A percentile compares a stretch with the other conserved stretches of the same genome.
These are phyloP conservation scores for Apiospora sp. DNA, from an alignment of 2,329 filamentous ascomycete genomes.

Conservation along the genomic window DNA sequence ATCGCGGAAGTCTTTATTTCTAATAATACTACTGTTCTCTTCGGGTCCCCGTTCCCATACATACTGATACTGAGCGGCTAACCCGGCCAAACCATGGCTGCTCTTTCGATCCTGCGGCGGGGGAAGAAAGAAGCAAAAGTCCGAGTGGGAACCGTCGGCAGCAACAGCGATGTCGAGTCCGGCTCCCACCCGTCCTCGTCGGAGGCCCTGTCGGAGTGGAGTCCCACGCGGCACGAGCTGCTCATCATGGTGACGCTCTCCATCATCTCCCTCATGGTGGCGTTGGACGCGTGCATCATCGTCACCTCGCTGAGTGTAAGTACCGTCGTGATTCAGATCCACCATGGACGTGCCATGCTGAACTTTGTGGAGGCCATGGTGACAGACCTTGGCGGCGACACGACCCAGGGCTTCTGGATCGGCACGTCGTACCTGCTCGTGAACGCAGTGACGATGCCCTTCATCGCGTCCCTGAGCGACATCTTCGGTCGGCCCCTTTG, in stretches of 20 bases:
- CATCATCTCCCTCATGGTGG: slow-evolving; percentile 34
- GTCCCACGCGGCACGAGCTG: slow-evolving; percentile 32
- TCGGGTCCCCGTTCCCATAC: neutral
- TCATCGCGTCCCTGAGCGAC: slow-evolving; percentile 42
- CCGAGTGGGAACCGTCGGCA: neutral
- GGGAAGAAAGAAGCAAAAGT: neutral
- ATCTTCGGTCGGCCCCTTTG: slow-evolving; percentile 43
- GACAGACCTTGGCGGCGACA: slow-evolving; percentile 35
- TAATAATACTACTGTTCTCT: neutral
- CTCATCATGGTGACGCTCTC: slow-evolving; percentile 34
- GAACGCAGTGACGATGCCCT: slow-evolving; percentile 40
- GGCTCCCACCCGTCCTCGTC: neutral
- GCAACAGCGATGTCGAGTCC: slow-evolving; percentile 6
- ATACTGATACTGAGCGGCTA: neutral
- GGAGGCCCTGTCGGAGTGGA: slow-evolving; percentile 26
- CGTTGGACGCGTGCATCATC: slow-evolving; percentile 34
- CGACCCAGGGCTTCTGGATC: slow-evolving; percentile 41
- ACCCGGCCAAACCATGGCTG: neutral
- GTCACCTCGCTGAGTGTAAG: slow-evolving; percentile 34
- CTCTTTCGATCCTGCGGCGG: neutral
- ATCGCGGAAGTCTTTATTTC: no score
- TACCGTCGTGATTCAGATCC: neutral
- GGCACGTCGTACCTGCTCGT: slow-evolving; percentile 40
- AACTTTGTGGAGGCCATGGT: slow-evolving; percentile 33
- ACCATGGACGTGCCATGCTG: neutral